Percentiles rank a stretch among this genome's conserved stretches.
These are phyloP conservation scores for Lantana camara DNA, from an alignment of 257 asterid species.

Conservation along the genomic window DNA sequence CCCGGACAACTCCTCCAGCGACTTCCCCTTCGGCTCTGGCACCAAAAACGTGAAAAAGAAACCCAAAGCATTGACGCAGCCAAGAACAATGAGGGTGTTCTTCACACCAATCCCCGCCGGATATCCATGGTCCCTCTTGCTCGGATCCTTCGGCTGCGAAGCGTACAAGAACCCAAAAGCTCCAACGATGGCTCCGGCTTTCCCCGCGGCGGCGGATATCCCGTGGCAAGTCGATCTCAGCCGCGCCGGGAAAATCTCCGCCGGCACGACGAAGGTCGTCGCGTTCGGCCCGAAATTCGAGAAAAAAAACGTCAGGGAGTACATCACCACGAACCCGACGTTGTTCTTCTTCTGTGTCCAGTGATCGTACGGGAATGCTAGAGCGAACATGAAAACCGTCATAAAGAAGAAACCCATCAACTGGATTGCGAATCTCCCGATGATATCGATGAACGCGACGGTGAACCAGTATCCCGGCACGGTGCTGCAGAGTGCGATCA, in stretches of 20 bases:
- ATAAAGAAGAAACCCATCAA: slow-evolving; percentile 54
- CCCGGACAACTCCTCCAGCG: slow-evolving; percentile 38
- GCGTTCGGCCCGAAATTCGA: slow-evolving; percentile 51
- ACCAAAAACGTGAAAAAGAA: slow-evolving; percentile 35
- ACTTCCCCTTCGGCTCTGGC: slow-evolving; percentile 42
- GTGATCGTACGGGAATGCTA: slow-evolving; percentile 46
- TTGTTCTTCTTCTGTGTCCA: slow-evolving; percentile 34
- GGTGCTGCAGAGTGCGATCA: slow-evolving; percentile 21
- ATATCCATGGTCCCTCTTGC: slow-evolving; percentile 30
- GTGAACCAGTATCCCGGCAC: slow-evolving; percentile 59
- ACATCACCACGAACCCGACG: slow-evolving; percentile 43
- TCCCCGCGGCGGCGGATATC: slow-evolving; percentile 45
- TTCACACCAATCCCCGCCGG: slow-evolving; percentile 41
- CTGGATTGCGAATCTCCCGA: slow-evolving; percentile 45
- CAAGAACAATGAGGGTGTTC: slow-evolving; percentile 35
- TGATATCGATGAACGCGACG: slow-evolving; percentile 36
- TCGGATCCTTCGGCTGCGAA: slow-evolving; percentile 24
- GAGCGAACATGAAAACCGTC: slow-evolving; percentile 52
- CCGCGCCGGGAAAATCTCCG: slow-evolving; percentile 49
- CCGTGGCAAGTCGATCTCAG: slow-evolving; percentile 50
- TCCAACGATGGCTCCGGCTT: slow-evolving; percentile 45
- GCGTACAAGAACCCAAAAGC: slow-evolving; percentile 45
- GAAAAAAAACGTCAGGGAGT: slow-evolving; percentile 47
- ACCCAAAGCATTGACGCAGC: slow-evolving; percentile 33
- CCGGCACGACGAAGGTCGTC: slow-evolving; percentile 49